Percentiles rank a stretch among this genome's conserved stretches.
Conservation (phyloP, 495 filamentous ascomycete genomes). For the Penicillium macrosclerotiorum region DNA sequence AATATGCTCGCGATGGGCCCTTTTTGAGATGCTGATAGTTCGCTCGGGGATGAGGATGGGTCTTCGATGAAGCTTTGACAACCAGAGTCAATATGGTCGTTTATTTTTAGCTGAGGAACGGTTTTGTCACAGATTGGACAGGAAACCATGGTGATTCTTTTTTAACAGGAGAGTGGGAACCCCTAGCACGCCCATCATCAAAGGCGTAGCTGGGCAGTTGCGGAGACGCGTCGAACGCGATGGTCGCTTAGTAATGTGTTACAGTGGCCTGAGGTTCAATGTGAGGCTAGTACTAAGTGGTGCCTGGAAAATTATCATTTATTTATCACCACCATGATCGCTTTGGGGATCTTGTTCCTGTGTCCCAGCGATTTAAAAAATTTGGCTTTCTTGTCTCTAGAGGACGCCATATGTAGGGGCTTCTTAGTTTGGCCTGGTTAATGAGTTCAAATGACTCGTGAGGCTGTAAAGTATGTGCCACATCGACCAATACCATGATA, state of each 20-base stretch:
- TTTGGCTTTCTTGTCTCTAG: no score
- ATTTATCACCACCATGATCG: no score
- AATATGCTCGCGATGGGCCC: slow-evolving; percentile 70
- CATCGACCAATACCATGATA: no score
- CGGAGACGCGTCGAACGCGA: slow-evolving; percentile 17
- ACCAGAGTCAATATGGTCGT: slow-evolving; percentile 84
- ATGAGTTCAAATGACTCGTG: no score
- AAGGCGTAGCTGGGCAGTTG: slow-evolving; percentile 4
- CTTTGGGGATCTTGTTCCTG: no score
- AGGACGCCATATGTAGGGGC: no score
- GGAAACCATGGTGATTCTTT: slow-evolving; percentile 58
- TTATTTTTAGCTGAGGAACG: slow-evolving; percentile 77
- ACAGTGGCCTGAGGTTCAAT: background rate
- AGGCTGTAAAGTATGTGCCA: no score
- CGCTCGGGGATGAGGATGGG: slow-evolving; percentile 35
- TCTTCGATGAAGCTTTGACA: slow-evolving; percentile 62
- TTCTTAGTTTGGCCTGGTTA: no score
- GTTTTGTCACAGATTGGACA: slow-evolving; percentile 84
- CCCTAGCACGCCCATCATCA: background rate
- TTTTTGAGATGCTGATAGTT: slow-evolving; percentile 46
- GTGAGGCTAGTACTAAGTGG: slow-evolving; percentile 1
- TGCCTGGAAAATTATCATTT: background rate
- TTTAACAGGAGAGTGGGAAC: background rate
- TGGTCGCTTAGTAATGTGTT: slow-evolving; percentile 3
- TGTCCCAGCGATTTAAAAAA: no score